Base-by-base conservation (phyloP, 352 stramenopile genomes). In the Phytopythium boreale region DNA sequence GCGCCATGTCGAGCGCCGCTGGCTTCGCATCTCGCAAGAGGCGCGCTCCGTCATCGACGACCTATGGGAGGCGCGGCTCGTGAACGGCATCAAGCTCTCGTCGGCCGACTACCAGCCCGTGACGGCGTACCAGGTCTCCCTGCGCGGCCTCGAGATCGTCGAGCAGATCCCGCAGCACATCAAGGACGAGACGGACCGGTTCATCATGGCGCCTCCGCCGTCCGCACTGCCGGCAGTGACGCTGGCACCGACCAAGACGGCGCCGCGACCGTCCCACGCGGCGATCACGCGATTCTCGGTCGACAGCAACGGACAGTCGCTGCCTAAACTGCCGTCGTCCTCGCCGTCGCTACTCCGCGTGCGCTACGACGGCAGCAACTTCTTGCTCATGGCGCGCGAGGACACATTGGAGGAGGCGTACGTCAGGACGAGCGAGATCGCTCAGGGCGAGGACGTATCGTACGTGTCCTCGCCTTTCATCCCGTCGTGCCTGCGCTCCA, bases 401-500 rank as follows among this genome's bases (percentile, higher is more conserved):
- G 39, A 31, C 31, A 76, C 41, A 9, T 66, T 29, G 10, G 67
- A 75, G 58, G 90, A 87, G 2, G 70, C 56, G 29, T 99, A 98
- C 72, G 72, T 66, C n/a, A 92, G 87, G 59, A 69, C 90, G 31
- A 98, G 92, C 31, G 92, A 75, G 10, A 96, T 98, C 57, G 99
- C 97, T n/a, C 94, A 98, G 53, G 97, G 83, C 11, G 97, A 99
- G 70, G 96, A 98, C 69, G 95, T 99, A 14, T 98, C 93, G 19
- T 99, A 99, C 68, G 97, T 99, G 8, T 98, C 92, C 26, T 98
- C 88, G 31, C 94, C 97, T 19, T 99, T 98, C 69, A 91, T 99
- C 36, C 97, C 97, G 12, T 88, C 96, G 63, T 99, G 95, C 56
- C 76, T 99, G 53, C 91, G 97, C 26, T 98, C 97, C 52, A 96